Evolutionary conservation across 2,329 filamentous ascomycete species (phyloP), one percentile per base, ranked within the genome.

Genomic region (Colletotrichum incanum): DNA sequence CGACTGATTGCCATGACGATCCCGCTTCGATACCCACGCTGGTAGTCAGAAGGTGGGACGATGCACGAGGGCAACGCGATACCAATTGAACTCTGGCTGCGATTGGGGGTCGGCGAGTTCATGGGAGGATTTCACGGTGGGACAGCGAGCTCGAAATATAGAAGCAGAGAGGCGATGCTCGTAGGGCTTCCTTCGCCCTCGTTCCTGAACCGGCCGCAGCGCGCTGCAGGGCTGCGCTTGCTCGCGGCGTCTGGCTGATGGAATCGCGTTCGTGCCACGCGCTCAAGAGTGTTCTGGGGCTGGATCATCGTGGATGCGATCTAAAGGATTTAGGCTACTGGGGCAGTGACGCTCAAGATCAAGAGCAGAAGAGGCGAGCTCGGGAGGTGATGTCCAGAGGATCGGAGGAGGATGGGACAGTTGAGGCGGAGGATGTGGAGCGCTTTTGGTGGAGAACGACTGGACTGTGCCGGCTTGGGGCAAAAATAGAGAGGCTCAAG

Each of bases 401-500:
- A 47, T 31, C 63, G 55, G 37, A 18, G 28, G 43, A 26, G 11
- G 37, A 34, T 16, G 34, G 39, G 18, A 26, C 11, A 16, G 23
- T 31, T 12, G 49, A 37, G 39, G 39, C 58, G 65, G 60, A 26
- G n/a, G 12, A 23, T 3, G 50, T 68, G 59, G 59, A 18, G 39
- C 5, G 9, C 6, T 41, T 39, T 34, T 18, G 8, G 28, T 67
- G 39, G 47, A 55, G 49, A 63, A 4, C 5, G 16, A 11, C 18
- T 26, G n/a, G 41, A 23, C 16, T 26, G 31, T 50, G 41, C 55
- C 49, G 7, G 50, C 55, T 31, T 45, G 31, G 58, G 39, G 47
- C 41, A 70, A 59, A 41, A 64, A 64, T 64, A 64, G 56, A 45
- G 58, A 20, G 37, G 26, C 47, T n/a, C 47, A 54, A 62, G 56